Conservation (phyloP, 2,329 filamentous ascomycete genomes). For the Aspergillus fischeri region DNA sequence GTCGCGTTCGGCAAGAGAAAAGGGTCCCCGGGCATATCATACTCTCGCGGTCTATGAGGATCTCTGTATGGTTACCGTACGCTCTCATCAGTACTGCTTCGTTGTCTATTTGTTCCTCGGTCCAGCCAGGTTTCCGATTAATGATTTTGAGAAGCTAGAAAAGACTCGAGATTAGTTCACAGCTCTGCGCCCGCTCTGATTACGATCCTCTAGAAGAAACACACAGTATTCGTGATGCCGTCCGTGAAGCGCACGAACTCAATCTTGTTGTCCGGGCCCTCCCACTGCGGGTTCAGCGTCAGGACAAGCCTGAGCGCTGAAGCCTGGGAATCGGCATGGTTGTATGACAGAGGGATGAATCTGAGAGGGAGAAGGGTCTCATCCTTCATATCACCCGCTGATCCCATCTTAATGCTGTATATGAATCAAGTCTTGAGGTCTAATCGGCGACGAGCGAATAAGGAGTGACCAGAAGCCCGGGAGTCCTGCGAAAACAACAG, state of each 20-base stretch:
- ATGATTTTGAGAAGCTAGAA: conserved; percentile 50
- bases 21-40: conserved; percentile 40
- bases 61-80: conserved; percentile 89
- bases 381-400: conserved; percentile 14
- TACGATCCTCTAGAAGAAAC: conserved; percentile 23
- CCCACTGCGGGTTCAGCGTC: conserved; percentile 79
- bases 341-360: conserved; percentile 73
- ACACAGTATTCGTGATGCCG: conserved; percentile 90
- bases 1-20: conserved; percentile 30
- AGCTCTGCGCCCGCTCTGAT: neutral
- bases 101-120: conserved; percentile 72
- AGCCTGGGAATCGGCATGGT: conserved; percentile 68
- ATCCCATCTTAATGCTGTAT: conserved; percentile 22
- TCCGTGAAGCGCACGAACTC: conserved; percentile 92
- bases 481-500: neutral
- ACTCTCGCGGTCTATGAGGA: conserved; percentile 93
- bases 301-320: conserved; percentile 78
- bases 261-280: conserved; percentile 65
- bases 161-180: conserved; percentile 15
- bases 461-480: neutral
- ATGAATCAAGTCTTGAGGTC: neutral
- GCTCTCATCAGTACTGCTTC: conserved; percentile 86
- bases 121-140: conserved; percentile 57
- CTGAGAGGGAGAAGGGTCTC: conserved; percentile 24
- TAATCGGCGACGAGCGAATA: neutral